Percentiles rank a stretch among this genome's conserved stretches.
phyloP scores from a whole-genome alignment of 495 filamentous ascomycete species.

The Hyaloscypha bicolor region DNA sequence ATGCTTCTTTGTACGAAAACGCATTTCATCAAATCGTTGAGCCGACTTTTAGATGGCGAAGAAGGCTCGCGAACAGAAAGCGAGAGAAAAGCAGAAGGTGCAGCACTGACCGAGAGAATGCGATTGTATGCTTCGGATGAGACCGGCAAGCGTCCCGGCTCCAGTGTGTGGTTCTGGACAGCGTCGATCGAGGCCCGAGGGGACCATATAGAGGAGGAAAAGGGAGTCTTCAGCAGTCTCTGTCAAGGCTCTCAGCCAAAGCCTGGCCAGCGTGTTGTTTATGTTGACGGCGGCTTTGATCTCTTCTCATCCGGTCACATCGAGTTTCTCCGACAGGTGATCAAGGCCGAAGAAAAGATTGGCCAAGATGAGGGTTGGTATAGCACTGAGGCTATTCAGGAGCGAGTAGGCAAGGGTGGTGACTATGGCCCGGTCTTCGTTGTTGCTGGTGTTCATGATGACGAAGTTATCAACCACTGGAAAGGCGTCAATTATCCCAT shows the following conservation, averaged over 20 bases:
- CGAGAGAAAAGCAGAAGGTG: conserved; percentile 62
- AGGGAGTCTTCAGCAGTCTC: conserved; percentile 60
- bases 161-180: conserved; percentile 80
- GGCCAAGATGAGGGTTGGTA: conserved; percentile 74
- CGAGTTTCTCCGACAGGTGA: conserved; percentile 82
- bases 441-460: conserved; percentile 90
- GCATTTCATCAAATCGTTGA: conserved; percentile 82
- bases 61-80: conserved; percentile 71
- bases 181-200: conserved; percentile 56
- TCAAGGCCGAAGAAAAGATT: conserved; percentile 66
- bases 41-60: conserved; percentile 63
- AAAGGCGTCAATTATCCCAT: conserved; percentile 98
- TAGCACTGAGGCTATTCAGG: conserved; percentile 57
- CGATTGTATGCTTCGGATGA: conserved; percentile 85
- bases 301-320: conserved; percentile 97
- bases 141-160: conserved; percentile 67
- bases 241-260: conserved; percentile 67
- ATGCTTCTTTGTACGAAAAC: conserved; percentile 92
- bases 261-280: conserved; percentile 82
- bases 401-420: conserved; percentile 62
- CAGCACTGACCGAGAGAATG: conserved; percentile 69
- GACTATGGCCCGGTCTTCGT: conserved; percentile 85
- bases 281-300: conserved; percentile 96
- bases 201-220: conserved; percentile 50
- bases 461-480: conserved; percentile 90